A percentile compares a stretch with the other conserved stretches of the same genome.
Evolutionary conservation across 2,329 filamentous ascomycete genomes (phyloP).

Genomic region (Elsinoe ampelina): DNA sequence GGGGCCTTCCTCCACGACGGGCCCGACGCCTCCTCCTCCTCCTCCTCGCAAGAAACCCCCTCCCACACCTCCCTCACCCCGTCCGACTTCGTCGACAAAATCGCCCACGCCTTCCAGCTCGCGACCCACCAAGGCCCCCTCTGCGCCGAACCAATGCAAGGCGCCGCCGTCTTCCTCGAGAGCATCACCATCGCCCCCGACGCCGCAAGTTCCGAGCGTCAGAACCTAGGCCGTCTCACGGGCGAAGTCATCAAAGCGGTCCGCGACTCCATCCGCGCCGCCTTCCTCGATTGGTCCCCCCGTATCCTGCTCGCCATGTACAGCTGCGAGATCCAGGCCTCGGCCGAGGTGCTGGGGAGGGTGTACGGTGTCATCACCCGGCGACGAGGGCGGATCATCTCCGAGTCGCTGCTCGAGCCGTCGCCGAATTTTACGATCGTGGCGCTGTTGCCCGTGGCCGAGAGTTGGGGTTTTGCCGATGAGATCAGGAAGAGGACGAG

Average conservation of each 20-base stretch:
- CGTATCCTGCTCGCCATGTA: constrained; percentile 97
- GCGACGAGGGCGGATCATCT: constrained; percentile 77
- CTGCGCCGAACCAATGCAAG: constrained; percentile 87
- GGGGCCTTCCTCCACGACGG: constrained; percentile 48
- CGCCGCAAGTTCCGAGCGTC: constrained; percentile 49
- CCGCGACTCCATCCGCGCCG: constrained; percentile 71
- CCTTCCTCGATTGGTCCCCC: constrained; percentile 91
- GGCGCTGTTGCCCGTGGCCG: constrained; percentile 78
- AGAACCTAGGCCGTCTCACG: constrained; percentile 69
- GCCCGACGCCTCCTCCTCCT: constrained; percentile 21
- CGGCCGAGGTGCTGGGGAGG: constrained; percentile 83
- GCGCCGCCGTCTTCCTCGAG: constrained; percentile 83
- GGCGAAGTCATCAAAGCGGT: constrained; percentile 89
- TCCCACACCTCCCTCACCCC: constrained; percentile 41
- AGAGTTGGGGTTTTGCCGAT: constrained; percentile 91
- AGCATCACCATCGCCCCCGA: constrained; percentile 53
- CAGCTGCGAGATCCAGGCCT: constrained; percentile 92
- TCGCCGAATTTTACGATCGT: constrained; percentile 94
- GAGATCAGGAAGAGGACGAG: constrained; percentile 93
- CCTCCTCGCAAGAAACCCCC: constrained; percentile 34
- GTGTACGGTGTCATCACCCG: constrained; percentile 98
- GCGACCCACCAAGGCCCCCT: constrained; percentile 80
- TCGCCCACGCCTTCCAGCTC: constrained; percentile 88
- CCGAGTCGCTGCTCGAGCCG: constrained; percentile 86
- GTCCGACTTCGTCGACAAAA: constrained; percentile 73